Percentiles rank a stretch among this genome's conserved stretches.
These are phyloP conservation scores for Biancaea sappan DNA, from an alignment of 306 rosid species.

Conservation along the genomic window DNA sequence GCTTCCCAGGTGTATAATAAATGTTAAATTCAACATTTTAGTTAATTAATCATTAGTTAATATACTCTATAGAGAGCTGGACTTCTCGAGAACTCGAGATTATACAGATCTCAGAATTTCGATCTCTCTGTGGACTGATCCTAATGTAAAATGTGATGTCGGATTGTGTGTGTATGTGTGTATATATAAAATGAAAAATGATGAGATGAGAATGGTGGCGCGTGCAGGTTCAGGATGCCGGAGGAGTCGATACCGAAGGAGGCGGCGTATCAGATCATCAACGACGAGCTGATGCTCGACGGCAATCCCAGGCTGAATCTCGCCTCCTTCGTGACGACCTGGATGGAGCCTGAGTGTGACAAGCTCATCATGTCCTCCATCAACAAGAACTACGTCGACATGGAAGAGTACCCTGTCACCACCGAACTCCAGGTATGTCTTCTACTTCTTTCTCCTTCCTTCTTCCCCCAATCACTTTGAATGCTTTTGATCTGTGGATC, in stretches of 20 bases:
- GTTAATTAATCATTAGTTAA: too few relatives aligned
- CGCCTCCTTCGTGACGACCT: constrained; percentile 55
- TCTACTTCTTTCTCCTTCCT: neutral
- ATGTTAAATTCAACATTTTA: too few relatives aligned
- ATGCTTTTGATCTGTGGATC: too few relatives aligned
- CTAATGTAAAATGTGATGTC: too few relatives aligned
- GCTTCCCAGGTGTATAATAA: constrained; percentile 75
- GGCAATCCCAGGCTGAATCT: constrained; percentile 53
- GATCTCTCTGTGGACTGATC: too few relatives aligned
- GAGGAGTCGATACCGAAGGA: constrained; percentile 51
- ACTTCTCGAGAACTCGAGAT: too few relatives aligned
- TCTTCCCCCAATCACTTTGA: neutral
- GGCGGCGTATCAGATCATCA: constrained; percentile 55
- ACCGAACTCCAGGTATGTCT: constrained; percentile 73
- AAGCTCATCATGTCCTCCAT: constrained; percentile 69
- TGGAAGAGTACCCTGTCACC: constrained; percentile 96
- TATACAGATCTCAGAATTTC: too few relatives aligned
- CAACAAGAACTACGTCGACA: constrained; percentile 90
- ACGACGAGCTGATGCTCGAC: constrained; percentile 56
- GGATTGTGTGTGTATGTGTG: too few relatives aligned
- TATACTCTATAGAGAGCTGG: too few relatives aligned
- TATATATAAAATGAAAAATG: too few relatives aligned
- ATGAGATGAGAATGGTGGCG: neutral
- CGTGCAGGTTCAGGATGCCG: constrained; percentile 47
- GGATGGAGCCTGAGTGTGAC: constrained; percentile 84